Evolutionary conservation across 306 rosid genomes (phyloP), one percentile per base, ranked within the genome.

Genomic region (Hippophae tibetana): DNA sequence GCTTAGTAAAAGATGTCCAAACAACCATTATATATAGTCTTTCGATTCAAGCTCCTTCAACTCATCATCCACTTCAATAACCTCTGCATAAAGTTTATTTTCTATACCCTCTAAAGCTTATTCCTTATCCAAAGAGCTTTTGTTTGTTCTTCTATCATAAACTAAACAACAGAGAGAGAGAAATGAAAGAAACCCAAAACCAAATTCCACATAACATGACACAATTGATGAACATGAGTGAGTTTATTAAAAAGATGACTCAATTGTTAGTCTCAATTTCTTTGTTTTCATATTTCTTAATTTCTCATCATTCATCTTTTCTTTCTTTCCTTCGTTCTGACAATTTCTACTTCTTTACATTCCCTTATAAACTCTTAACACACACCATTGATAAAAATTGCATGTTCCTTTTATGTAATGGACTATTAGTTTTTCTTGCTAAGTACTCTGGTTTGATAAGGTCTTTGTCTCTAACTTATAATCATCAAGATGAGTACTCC

Each of bases 301-400:
- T 31, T 31, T 31, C 38, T 56, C 62, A 83, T 23, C 74, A 73
- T 53, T 67, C 83, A 43, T 72, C 89, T 26, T 72, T 68, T 26
- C 51, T 80, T 42, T 61, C 80, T 57, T 64, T 75, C 64, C 60
- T 74, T 38, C 84, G 78, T 41, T 74, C 82, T 69, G 62, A 69
- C 69, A 77, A 77, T 63, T 70, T 77, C 42, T 74, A 73, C 64
- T 69, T 83, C 53, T 77, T 89, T 9, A 76, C 80, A 45, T 58
- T 80, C 47, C 79, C 83, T 48, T 71, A 51, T 58, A 79, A 84
- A 56, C 75, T 86, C 9, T 79, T 75, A 25, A 68, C 81, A 48
- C 95, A 90, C 72, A 76, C 80, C 69, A 66, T 90, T 6, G 90
- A 90, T 84, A 90, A 90, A 66, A 87, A 85, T 45, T 79, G 42